phyloP scores from a whole-genome alignment of 2,329 filamentous ascomycete genomes.

The Karstenula rhodostoma region DNA sequence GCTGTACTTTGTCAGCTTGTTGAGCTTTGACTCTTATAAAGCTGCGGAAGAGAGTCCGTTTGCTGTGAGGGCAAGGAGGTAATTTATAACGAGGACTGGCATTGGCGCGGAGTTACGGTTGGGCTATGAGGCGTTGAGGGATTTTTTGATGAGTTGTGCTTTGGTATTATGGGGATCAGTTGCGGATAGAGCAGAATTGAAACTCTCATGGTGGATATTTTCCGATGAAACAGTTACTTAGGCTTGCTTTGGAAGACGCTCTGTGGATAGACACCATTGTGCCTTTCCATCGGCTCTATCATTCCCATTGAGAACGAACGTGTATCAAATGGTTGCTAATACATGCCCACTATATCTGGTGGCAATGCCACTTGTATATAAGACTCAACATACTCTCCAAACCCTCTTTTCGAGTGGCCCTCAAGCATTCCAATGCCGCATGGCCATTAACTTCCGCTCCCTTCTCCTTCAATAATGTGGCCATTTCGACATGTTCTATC shows the following conservation, averaged over 20 bases:
- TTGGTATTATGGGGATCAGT: neutral
- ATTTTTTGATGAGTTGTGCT: neutral
- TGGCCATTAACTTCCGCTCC: neutral
- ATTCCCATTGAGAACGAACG: no score
- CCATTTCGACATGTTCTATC: conserved; percentile 6
- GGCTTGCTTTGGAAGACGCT: no score
- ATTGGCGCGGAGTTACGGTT: neutral
- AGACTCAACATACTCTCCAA: conserved; percentile 7
- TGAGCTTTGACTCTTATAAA: conserved; percentile 54
- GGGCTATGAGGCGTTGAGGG: neutral
- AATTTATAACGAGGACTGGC: neutral
- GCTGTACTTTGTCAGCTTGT: conserved; percentile 56
- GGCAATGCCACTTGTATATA: neutral
- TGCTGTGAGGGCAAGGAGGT: conserved; percentile 43
- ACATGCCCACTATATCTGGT: neutral
- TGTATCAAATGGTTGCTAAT: no score
- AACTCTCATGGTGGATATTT: no score
- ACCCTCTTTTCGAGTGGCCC: neutral
- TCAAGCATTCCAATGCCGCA: neutral
- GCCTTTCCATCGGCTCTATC: neutral
- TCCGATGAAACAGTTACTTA: no score
- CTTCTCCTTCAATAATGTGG: neutral
- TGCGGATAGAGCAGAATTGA: no score
- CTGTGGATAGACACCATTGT: neutral
- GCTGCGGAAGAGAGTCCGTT: conserved; percentile 56